Evolutionary conservation across 1,139 yeast genomes (phyloP).

Genomic region (Torulaspora globosa): DNA sequence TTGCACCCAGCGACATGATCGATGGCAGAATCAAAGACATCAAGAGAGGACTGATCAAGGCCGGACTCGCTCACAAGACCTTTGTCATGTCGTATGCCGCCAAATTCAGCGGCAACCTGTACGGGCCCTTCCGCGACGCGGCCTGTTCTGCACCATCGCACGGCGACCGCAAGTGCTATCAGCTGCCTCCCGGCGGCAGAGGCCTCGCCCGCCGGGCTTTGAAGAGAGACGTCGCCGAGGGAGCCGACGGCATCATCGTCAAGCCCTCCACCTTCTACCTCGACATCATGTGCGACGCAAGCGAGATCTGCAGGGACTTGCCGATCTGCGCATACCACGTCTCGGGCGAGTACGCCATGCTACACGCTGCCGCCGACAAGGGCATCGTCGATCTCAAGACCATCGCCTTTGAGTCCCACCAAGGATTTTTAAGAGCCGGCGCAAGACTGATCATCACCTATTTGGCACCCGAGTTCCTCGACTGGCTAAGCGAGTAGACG

Average conservation of each 20-base stretch:
- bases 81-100: slow-evolving; percentile 93
- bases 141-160: slow-evolving; percentile 87
- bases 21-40: slow-evolving; percentile 92
- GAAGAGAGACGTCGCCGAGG: slow-evolving; percentile 79
- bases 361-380: slow-evolving; percentile 97
- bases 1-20: slow-evolving; percentile 97
- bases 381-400: slow-evolving; percentile 83
- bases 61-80: slow-evolving; percentile 81
- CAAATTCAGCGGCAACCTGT: slow-evolving; percentile 82
- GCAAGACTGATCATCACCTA: slow-evolving; percentile 88
- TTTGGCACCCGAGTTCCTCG: slow-evolving; percentile 93
- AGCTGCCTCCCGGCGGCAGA: slow-evolving; percentile 86
- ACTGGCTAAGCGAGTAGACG: slow-evolving; percentile 49
- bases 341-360: slow-evolving; percentile 96
- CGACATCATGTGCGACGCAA: slow-evolving; percentile 85
- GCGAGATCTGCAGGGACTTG: slow-evolving; percentile 72
- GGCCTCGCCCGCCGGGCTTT: slow-evolving; percentile 94
- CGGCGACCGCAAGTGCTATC: slow-evolving; percentile 92
- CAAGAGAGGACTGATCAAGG: slow-evolving; percentile 76
- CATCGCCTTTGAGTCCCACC: slow-evolving; percentile 88
- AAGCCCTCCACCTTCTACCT: slow-evolving; percentile 97
- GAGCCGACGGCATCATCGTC: slow-evolving; percentile 92
- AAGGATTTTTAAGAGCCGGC: slow-evolving; percentile 93
- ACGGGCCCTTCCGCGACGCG: slow-evolving; percentile 98
- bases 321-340: slow-evolving; percentile 97